Conservation (phyloP, 257 asterid genomes). For the Capsicum baccatum region DNA sequence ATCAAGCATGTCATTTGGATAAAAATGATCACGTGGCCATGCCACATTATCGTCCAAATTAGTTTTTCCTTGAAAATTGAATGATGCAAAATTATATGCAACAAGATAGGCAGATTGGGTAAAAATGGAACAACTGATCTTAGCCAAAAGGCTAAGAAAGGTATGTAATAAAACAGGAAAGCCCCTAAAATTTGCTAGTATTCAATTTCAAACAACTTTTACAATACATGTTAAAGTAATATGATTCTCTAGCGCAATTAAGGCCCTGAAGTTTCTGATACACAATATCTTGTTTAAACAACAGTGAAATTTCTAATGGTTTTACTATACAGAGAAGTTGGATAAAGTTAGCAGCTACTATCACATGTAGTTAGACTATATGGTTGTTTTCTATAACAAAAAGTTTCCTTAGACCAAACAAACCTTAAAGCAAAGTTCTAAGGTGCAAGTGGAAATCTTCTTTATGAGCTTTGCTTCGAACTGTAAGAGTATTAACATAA, state of each 20-base stretch:
- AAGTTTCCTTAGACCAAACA: neutral
- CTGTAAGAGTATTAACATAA: neutral
- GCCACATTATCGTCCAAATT: too few relatives aligned
- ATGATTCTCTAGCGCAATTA: neutral
- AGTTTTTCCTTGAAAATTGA: neutral
- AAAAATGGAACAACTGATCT: constrained; percentile 29
- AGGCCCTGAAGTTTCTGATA: neutral
- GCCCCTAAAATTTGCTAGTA: neutral
- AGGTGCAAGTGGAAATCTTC: neutral
- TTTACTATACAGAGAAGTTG: neutral
- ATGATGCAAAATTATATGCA: neutral
- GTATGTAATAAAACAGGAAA: constrained; percentile 24
- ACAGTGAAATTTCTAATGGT: constrained; percentile 1
- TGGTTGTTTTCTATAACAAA: neutral
- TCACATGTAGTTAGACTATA: neutral
- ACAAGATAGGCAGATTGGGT: neutral
- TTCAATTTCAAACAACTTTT: neutral
- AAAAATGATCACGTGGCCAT: too few relatives aligned
- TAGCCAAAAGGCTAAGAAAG: constrained; percentile 40
- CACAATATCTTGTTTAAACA: neutral
- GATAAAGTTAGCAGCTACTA: neutral
- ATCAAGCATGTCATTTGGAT: too few relatives aligned
- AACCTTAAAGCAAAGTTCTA: neutral
- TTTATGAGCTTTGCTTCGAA: constrained; percentile 11
- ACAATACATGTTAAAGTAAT: neutral